A percentile compares a stretch with the other conserved stretches of the same genome.
phyloP scores from a whole-genome alignment of 768 basidiomycete species.

The Rickenella mellea region DNA sequence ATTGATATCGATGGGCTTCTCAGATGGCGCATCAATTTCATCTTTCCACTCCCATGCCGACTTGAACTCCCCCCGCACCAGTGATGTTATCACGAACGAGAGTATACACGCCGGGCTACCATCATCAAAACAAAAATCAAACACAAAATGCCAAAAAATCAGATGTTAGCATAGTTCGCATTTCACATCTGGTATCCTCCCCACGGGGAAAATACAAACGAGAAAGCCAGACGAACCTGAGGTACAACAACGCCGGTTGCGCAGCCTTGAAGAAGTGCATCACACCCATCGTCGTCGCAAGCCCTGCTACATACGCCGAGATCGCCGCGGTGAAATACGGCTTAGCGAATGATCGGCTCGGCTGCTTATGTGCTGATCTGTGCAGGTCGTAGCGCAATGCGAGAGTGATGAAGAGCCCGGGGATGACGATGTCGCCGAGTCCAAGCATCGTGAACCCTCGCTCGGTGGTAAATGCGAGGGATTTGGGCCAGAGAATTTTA shows the following conservation, averaged over 20 bases:
- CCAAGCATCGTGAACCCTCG: conserved; percentile 84
- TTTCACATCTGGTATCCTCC: no score
- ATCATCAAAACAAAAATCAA: conserved; percentile 1
- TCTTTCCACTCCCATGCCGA: conserved; percentile 71
- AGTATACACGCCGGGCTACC: conserved; percentile 67
- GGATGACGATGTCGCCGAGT: conserved; percentile 75
- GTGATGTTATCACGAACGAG: conserved; percentile 52
- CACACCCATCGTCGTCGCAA: conserved; percentile 68
- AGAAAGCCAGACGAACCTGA: conserved; percentile 45
- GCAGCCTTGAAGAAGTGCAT: conserved; percentile 73
- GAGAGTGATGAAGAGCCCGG: conserved; percentile 66
- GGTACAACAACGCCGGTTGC: conserved; percentile 89
- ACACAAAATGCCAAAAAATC: neutral
- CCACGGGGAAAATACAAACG: no score
- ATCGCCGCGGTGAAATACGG: conserved; percentile 71
- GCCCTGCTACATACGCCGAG: conserved; percentile 62
- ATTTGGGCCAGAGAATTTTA: conserved; percentile 84
- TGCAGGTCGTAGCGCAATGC: conserved; percentile 79
- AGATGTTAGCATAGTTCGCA: neutral
- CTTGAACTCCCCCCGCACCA: conserved; percentile 56
- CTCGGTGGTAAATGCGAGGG: conserved; percentile 33
- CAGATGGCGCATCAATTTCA: conserved; percentile 21
- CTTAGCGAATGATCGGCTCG: conserved; percentile 36
- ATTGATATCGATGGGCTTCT: conserved; percentile 5
- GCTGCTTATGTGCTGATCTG: conserved; percentile 24